Evolutionary conservation across 2,329 filamentous ascomycete species (phyloP), one percentile per base, ranked within the genome.

Genomic region (Trichoderma harzianum): DNA sequence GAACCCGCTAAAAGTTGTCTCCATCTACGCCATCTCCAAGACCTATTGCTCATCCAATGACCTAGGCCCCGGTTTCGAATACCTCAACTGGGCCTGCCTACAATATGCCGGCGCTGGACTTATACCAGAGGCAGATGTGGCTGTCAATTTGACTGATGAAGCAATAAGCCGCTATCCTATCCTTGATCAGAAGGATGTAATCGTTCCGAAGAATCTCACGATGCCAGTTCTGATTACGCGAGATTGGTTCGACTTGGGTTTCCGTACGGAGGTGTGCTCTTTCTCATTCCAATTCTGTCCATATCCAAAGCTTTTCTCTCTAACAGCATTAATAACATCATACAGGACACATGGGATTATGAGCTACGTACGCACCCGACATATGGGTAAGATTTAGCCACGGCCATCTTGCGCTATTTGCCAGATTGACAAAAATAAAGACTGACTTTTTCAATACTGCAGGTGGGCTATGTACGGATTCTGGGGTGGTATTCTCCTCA

Each of bases 401-500:
- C 11, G 5, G 11, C 4, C 24, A 24, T 67, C 6, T 30, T 21
- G 24, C 8, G 14, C 5, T 5, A 8, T 7, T 36, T 1, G 14
- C 6, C 16, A 4, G 11, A n/a, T 55, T 64, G 47, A 11, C 5
- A 8, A 43, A 58, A 55, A 24, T 3, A 21, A 21, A 43, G 6
- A 14, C 26, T 68, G 36, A 68, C 16, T 12, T 47, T 30, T 32
- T 1, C 5, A 18, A 32, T 32, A 47, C 34, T 32, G 6, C 8
- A 68, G 65, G 6, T 60, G 21, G 26, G 65, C 65, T 18, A 47
- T 68, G 34, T 68, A 68, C 12, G 65, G 65, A 24, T 68, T 68
- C 34, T 68, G 65, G 65, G 65, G 65, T 7, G 24, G 10, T 18
- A 30, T 68, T 12, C 53, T 68, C 53, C 16, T 68, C 65, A 43